phyloP scores from a whole-genome alignment of 768 basidiomycete genomes.

The Panaeolus papilionaceus region DNA sequence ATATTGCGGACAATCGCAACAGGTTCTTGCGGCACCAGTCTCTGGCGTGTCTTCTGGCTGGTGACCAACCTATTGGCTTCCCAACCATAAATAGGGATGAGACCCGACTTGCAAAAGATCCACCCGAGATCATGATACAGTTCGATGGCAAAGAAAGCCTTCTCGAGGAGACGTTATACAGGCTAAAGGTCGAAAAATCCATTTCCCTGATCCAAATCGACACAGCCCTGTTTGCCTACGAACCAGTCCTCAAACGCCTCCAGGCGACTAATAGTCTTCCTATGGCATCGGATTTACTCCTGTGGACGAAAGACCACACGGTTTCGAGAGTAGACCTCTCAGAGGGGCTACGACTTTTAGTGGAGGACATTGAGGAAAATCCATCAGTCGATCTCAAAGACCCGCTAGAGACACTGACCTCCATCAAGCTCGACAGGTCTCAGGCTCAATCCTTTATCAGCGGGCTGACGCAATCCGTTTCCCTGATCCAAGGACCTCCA shows the following conservation, averaged over 20 bases:
- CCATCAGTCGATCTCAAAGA: slow-evolving; percentile 46
- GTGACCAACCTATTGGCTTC: slow-evolving; percentile 56
- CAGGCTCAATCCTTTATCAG: slow-evolving; percentile 55
- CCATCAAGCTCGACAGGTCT: slow-evolving; percentile 56
- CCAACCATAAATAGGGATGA: slow-evolving; percentile 62
- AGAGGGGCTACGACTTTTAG: slow-evolving; percentile 20
- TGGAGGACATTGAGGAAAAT: slow-evolving; percentile 35
- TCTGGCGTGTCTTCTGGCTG: slow-evolving; percentile 55
- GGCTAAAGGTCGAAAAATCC: slow-evolving; percentile 40
- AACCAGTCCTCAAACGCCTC: slow-evolving; percentile 64
- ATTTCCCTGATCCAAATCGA: slow-evolving; percentile 62
- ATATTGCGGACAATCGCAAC: slow-evolving; percentile 44
- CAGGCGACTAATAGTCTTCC: slow-evolving; percentile 53
- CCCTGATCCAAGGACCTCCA: slow-evolving; percentile 75
- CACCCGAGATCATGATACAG: slow-evolving; percentile 59
- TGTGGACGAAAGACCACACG: slow-evolving; percentile 48
- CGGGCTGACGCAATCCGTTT: slow-evolving; percentile 60
- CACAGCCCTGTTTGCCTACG: slow-evolving; percentile 66
- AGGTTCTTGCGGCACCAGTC: slow-evolving; percentile 58
- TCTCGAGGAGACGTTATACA: slow-evolving; percentile 44
- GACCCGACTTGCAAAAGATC: slow-evolving; percentile 50
- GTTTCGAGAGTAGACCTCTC: slow-evolving; percentile 20
- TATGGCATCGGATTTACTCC: slow-evolving; percentile 55
- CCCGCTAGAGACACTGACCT: slow-evolving; percentile 41
- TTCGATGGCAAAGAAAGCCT: slow-evolving; percentile 48